Percentiles rank a stretch among this genome's conserved stretches.
phyloP scores from a whole-genome alignment of 2,329 filamentous ascomycete species.

The Diaporthe citri region DNA sequence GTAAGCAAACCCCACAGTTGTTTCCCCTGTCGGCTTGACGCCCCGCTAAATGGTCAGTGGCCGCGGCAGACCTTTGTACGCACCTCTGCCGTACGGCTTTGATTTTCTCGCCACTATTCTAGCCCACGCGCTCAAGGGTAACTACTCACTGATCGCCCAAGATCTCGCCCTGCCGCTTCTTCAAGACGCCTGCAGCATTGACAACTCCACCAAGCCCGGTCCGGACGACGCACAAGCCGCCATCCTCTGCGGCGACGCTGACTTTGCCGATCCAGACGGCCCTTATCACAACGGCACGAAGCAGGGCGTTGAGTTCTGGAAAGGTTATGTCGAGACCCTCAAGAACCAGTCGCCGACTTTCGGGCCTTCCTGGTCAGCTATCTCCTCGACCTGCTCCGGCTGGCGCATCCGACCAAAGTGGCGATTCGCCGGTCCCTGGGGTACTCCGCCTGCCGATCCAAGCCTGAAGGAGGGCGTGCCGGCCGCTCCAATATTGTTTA shows the following conservation, averaged over 20 bases:
- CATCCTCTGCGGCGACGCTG: constrained; percentile 54
- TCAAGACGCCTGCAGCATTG: constrained; percentile 37
- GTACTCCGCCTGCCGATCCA: constrained; percentile 33
- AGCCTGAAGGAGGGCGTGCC: constrained; percentile 31
- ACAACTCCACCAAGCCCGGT: constrained; percentile 23
- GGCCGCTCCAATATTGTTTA: constrained; percentile 37
- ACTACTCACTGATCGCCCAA: constrained; percentile 44
- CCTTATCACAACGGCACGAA: background rate
- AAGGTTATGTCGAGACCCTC: constrained; percentile 48
- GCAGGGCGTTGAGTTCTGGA: constrained; percentile 44
- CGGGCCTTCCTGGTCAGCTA: constrained; percentile 50
- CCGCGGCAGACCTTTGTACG: constrained; percentile 47
- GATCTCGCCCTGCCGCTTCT: background rate
- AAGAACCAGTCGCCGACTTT: constrained; percentile 47
- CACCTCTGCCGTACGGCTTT: constrained; percentile 44
- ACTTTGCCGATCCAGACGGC: constrained; percentile 42
- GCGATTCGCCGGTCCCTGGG: constrained; percentile 46
- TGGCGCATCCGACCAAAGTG: constrained; percentile 45
- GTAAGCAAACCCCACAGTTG: background rate
- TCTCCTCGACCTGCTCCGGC: constrained; percentile 43
- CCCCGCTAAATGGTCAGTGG: background rate
- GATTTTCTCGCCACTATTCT: constrained; percentile 40
- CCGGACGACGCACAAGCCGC: constrained; percentile 44
- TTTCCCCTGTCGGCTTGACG: background rate
- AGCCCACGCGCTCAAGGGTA: constrained; percentile 46